These are phyloP conservation scores for Oryza punctata DNA, from an alignment of 176 grass and related monocot genomes.

Conservation along the genomic window DNA sequence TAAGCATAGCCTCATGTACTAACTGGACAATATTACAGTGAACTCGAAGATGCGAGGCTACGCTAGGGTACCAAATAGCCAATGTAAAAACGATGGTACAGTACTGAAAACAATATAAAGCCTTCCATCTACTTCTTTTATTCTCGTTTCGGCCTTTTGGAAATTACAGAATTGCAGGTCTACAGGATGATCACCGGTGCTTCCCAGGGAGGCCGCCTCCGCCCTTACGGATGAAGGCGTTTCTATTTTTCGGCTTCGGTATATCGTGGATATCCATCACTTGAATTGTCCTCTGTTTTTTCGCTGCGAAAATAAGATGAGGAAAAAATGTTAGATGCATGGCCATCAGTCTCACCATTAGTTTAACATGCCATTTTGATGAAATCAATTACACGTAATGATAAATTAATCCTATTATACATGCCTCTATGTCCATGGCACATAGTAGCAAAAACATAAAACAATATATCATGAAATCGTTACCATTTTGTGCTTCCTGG, in stretches of 20 bases:
- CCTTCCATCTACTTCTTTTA: background rate
- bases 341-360: too few species aligned
- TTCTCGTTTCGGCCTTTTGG: background rate
- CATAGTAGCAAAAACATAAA: background rate
- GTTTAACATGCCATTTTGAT: background rate
- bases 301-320: conserved; percentile 40
- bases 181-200: conserved; percentile 33
- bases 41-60: background rate
- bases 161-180: conserved; percentile 1
- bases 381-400: background rate
- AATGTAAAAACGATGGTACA: background rate
- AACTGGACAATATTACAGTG: background rate
- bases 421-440: background rate
- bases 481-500: conserved; percentile 78
- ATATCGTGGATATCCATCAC: conserved; percentile 87
- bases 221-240: conserved; percentile 60
- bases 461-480: background rate
- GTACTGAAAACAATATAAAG: background rate
- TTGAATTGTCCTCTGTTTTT: conserved; percentile 86
- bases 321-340: background rate
- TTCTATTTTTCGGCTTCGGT: conserved; percentile 63
- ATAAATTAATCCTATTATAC: background rate
- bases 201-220: conserved; percentile 46
- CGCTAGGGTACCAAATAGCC: too few species aligned
- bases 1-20: background rate